These are phyloP conservation scores for Fusarium setosum DNA, from an alignment of 2,329 filamentous ascomycete genomes.

Conservation along the genomic window DNA sequence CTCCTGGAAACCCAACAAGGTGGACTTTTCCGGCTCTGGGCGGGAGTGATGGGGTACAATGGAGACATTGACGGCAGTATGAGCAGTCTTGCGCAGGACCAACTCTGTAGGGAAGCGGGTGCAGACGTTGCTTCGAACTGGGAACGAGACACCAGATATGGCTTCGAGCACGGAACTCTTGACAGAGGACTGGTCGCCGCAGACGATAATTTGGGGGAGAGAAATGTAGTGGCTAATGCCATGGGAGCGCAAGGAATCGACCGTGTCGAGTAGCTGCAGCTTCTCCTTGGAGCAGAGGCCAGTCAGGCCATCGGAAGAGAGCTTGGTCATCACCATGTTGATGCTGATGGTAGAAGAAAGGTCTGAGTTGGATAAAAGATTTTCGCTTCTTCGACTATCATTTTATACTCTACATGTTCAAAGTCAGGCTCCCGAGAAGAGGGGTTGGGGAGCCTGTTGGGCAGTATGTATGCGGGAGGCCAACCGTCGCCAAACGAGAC, in stretches of 20 bases:
- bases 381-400: neutral
- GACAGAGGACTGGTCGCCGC: conserved; percentile 70
- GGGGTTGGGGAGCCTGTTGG: neutral
- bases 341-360: neutral
- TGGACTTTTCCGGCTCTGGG: conserved; percentile 34
- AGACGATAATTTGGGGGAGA: conserved; percentile 63
- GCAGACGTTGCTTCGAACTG: conserved; percentile 67
- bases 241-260: conserved; percentile 49
- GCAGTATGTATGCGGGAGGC: neutral
- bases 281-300: conserved; percentile 32
- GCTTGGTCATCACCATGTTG: neutral
- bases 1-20: conserved; percentile 40
- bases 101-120: conserved; percentile 73
- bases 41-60: conserved; percentile 47
- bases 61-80: conserved; percentile 48
- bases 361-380: neutral
- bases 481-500: neutral
- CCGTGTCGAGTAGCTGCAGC: conserved; percentile 47
- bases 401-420: neutral
- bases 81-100: conserved; percentile 56
- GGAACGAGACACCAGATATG: conserved; percentile 71
- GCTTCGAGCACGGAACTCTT: conserved; percentile 75
- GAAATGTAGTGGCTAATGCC: conserved; percentile 51
- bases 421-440: neutral
- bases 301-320: neutral